phyloP scores from a whole-genome alignment of 352 stramenopile species.

The Pythium rishiriense region DNA sequence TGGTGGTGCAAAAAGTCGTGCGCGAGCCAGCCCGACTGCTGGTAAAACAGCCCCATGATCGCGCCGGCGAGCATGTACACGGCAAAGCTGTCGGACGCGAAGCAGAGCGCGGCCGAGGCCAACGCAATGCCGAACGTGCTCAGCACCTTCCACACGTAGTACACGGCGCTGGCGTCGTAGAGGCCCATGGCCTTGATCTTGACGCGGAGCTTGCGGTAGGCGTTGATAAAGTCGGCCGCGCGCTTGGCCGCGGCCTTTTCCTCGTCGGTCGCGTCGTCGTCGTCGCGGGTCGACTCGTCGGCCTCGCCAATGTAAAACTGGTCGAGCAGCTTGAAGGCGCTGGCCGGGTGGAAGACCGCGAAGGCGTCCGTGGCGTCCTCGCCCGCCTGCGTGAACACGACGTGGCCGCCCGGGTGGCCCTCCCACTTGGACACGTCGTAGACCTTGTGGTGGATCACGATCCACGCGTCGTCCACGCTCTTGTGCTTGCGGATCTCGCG shows the following conservation, averaged over 20 bases:
- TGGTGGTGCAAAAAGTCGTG: slow-evolving; percentile 98
- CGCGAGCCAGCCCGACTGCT: slow-evolving; percentile 98
- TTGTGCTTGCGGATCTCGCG: slow-evolving; percentile 79
- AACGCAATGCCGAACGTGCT: slow-evolving; percentile 93
- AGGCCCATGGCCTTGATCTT: slow-evolving; percentile 95
- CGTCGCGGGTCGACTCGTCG: slow-evolving; percentile 64
- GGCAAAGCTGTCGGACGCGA: slow-evolving; percentile 68
- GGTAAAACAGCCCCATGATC: slow-evolving; percentile 97
- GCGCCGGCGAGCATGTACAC: slow-evolving; percentile 92
- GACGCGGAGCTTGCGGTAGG: slow-evolving; percentile 94
- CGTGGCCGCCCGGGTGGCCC: slow-evolving; percentile 84
- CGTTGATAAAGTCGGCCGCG: slow-evolving; percentile 94
- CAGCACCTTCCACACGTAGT: slow-evolving; percentile 95
- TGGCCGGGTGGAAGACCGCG: slow-evolving; percentile 95
- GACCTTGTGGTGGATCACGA: slow-evolving; percentile 91
- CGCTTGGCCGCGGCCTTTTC: slow-evolving; percentile 47
- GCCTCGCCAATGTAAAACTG: slow-evolving; percentile 97
- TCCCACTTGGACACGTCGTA: slow-evolving; percentile 90
- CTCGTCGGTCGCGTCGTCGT: slow-evolving; percentile 39
- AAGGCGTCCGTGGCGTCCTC: slow-evolving; percentile 99
- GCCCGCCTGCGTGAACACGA: slow-evolving; percentile 97
- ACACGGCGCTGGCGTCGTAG: slow-evolving; percentile 91
- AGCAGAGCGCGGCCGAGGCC: slow-evolving; percentile 85
- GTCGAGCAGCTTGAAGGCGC: slow-evolving; percentile 93
- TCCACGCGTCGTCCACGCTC: slow-evolving; percentile 75